These are phyloP conservation scores for Pseudonitzschia delicatissima DNA, from an alignment of 108 stramenopile species.

Conservation along the genomic window DNA sequence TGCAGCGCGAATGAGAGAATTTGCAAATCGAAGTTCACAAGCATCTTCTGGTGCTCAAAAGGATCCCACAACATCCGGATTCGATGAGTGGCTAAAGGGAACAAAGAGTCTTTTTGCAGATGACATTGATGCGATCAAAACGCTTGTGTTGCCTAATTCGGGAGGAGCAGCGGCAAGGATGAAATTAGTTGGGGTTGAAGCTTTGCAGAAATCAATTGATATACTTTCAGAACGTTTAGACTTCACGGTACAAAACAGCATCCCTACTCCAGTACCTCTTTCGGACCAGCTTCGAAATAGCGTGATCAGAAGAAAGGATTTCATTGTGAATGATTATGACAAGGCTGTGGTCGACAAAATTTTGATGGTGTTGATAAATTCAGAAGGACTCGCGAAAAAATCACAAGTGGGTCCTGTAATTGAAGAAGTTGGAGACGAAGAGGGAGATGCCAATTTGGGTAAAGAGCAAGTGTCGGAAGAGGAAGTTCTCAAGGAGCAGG, in stretches of 20 bases:
- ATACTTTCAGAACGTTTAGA: conserved; percentile 95
- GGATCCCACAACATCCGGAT: conserved; percentile 40
- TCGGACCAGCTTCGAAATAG: conserved; percentile 83
- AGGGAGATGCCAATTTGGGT: conserved; percentile 84
- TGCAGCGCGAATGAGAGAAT: conserved; percentile 80
- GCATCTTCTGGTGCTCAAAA: conserved; percentile 15
- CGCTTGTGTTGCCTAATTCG: conserved; percentile 49
- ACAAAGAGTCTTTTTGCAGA: conserved; percentile 68
- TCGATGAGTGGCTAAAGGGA: conserved; percentile 63
- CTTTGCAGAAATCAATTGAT: conserved; percentile 84
- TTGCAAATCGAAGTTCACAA: conserved; percentile 56
- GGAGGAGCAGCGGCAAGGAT: conserved; percentile 35
- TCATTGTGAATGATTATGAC: conserved; percentile 82
- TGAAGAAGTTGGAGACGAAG: conserved; percentile 80
- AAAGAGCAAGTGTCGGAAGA: conserved; percentile 96
- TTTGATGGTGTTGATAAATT: conserved; percentile 88
- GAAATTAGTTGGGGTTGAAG: conserved; percentile 71
- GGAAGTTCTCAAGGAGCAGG: conserved; percentile 95
- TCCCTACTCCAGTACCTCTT: conserved; percentile 83
- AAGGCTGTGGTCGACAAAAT: conserved; percentile 92
- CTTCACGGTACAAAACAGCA: conserved; percentile 93
- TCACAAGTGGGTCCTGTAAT: conserved; percentile 39
- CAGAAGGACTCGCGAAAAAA: conserved; percentile 71
- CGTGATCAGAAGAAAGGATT: conserved; percentile 71
- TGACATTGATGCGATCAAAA: conserved; percentile 75